Conservation (phyloP, 306 rosid genomes). For the Macrotyloma uniflorum region DNA sequence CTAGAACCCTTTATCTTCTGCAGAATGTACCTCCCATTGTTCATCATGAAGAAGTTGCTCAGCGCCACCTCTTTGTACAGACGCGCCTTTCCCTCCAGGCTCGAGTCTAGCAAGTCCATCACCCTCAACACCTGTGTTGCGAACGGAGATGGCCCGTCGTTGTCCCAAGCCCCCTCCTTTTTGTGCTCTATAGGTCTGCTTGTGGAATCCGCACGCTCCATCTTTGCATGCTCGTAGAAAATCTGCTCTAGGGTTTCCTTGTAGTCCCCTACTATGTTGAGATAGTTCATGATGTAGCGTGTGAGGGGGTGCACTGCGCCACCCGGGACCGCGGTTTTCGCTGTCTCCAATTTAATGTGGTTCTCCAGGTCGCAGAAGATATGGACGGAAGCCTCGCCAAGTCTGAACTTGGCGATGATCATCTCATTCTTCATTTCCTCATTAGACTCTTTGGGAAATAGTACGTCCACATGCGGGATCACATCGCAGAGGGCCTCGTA, state of each 20-base stretch:
- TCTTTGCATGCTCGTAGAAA: slow-evolving; percentile 50
- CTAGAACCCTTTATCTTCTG: slow-evolving; percentile 73
- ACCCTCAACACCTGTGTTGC: slow-evolving; percentile 49
- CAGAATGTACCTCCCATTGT: slow-evolving; percentile 86
- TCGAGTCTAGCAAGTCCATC: slow-evolving; percentile 69
- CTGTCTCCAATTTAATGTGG: slow-evolving; percentile 42
- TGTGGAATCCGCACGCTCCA: slow-evolving; percentile 56
- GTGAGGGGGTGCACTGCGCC: slow-evolving; percentile 60
- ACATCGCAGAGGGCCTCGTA: slow-evolving; percentile 57
- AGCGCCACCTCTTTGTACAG: slow-evolving; percentile 65
- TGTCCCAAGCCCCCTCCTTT: neutral
- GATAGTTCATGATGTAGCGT: slow-evolving; percentile 59
- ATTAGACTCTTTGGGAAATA: slow-evolving; percentile 42
- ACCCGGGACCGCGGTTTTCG: slow-evolving; percentile 45
- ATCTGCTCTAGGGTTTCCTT: slow-evolving; percentile 54
- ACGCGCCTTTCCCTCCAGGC: slow-evolving; percentile 62
- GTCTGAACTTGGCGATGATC: slow-evolving; percentile 37
- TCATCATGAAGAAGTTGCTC: slow-evolving; percentile 82
- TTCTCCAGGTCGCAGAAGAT: slow-evolving; percentile 52
- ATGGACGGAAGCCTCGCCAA: slow-evolving; percentile 49
- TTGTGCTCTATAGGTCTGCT: slow-evolving; percentile 30
- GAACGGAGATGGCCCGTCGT: slow-evolving; percentile 48
- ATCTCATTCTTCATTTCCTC: slow-evolving; percentile 53
- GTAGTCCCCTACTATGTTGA: slow-evolving; percentile 47
- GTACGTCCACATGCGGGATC: slow-evolving; percentile 28